Base-by-base conservation (phyloP, 345 rosid species). In the Carallia brachiata region DNA sequence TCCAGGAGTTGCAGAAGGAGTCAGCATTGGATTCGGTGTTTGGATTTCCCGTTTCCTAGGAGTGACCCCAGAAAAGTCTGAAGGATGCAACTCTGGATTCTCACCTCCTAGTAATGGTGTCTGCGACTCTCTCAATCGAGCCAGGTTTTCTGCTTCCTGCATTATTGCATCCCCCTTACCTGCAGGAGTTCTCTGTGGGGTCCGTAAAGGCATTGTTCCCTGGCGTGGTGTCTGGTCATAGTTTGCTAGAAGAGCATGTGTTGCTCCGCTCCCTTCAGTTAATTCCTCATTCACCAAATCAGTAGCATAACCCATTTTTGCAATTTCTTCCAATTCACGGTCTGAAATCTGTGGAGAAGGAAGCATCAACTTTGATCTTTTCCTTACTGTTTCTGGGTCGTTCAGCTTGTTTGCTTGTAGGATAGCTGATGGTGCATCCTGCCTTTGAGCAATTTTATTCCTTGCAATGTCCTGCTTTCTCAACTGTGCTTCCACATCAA, bases 81-180 rank as follows among this genome's bases (percentile, higher is more conserved):
- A 96, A 79, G 98, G 98, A 77, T 96, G 99, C 85, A 96, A 81
- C 69, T 96, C 98, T 58, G 99, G 99, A 75, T 96, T 96, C 44
- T 96, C 96, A 58, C 99, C 99, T 54, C 99, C 99, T 31, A 96
- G 75, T 67, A 96, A 81, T 71, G 99, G 98, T 59, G 99, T 96
- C 78, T 92, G 98, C 56, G 99, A 96, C 80, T 96, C 97, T 75
- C 99, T 86, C 83, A 96, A 62, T 57, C 99, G 79, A n/a, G 96
- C 98, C 75, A 96, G 80, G 62, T 96, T 96, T 81, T 96, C 96
- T 65, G 99, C 99, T 82, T 96, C 99, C 99, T 90, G 92, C 98
- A 92, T 89, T 63, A 96, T 84, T 66, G 99, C 89, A 81, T 96
- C 99, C 66, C 98, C 97, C 79, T 90, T 92, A 68, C 97, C 97